Evolutionary conservation across 768 basidiomycete genomes (phyloP), one percentile per base, ranked within the genome.

Genomic region (Boletus bicolor): DNA sequence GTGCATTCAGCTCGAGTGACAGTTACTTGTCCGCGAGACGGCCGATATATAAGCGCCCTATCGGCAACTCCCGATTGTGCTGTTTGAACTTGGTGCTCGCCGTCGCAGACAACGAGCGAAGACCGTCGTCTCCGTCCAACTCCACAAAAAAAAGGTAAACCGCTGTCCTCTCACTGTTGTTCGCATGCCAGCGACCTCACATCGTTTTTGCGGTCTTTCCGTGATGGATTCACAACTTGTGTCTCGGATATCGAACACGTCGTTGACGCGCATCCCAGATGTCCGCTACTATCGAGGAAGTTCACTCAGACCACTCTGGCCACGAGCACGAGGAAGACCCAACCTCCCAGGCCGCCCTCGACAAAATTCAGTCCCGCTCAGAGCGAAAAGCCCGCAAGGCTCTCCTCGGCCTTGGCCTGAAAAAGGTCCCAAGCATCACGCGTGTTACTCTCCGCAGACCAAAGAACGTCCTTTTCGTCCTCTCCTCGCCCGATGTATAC

Each of bases 311-410:
- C 77, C 86, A 89, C 74, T 87, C 86, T 61, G 85, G 83, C 63
- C 83, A 85, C 59, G 83, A 84, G 37, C 77, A 81, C 14, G 87
- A 91, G 58, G 89, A 91, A 70, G 91, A 92, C 64, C 91, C 90
- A 47, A 89, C 87, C 54, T 91, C 89, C 45, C 82, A 84, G 57
- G 87, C 90, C 44, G 87, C 87, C 56, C 85, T 92, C 58, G 91
- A 95, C 65, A 96, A 97, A 76, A 89, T 95, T 63, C 91, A 94
- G 76, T 94, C 92, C 51, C 87, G 92, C 60, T 86, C 93, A 37
- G 94, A 98, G 76, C 87, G 94, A 65, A 97, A 96, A 74, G 93
- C 94, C 49, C 83, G 94, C 71, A 97, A 98, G 77, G 93, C 94
- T 15, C 84, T 98, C 51, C 81, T 94, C 61, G 79, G 86, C 63